phyloP scores from a whole-genome alignment of 495 filamentous ascomycete species.

The Aspergillus baeticus region DNA sequence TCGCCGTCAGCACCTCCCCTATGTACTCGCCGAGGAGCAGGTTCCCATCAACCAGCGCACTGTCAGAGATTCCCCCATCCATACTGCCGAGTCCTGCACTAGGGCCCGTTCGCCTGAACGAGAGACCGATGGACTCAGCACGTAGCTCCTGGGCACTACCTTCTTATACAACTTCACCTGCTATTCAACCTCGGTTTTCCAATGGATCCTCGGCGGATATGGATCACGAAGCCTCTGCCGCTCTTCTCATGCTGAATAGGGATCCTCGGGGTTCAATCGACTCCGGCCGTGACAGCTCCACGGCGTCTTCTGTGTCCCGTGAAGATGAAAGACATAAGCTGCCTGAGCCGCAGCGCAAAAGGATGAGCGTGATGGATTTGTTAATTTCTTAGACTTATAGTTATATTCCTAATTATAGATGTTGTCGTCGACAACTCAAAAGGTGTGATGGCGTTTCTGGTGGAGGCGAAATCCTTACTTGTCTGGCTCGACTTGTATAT shows the following conservation, averaged over 20 bases:
- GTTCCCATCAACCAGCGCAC: conserved; percentile 27
- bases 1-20: conserved; percentile 32
- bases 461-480: not conserved
- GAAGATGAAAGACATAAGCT: conserved; percentile 2
- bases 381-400: conserved; percentile 54
- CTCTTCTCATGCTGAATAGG: conserved; percentile 75
- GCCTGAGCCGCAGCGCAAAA: conserved; percentile 31
- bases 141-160: conserved; percentile 17
- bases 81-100: conserved; percentile 44
- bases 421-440: conserved; percentile 6
- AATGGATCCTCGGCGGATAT: conserved; percentile 37
- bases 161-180: conserved; percentile 36
- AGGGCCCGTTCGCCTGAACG: conserved; percentile 29
- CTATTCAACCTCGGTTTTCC: conserved; percentile 25
- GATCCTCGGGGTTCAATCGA: conserved; percentile 54
- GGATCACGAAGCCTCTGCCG: conserved; percentile 79
- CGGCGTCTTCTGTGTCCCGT: conserved; percentile 6
- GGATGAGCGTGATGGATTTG: conserved; percentile 80
- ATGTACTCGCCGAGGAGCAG: conserved; percentile 39
- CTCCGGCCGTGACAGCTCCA: conserved; percentile 30
- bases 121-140: conserved; percentile 23
- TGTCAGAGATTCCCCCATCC: conserved; percentile 32
- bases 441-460: not conserved
- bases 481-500: not conserved
- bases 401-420: conserved; percentile 4